Base-by-base conservation (phyloP, 139 green algal genomes). In the Tetradesmus obliquus region DNA sequence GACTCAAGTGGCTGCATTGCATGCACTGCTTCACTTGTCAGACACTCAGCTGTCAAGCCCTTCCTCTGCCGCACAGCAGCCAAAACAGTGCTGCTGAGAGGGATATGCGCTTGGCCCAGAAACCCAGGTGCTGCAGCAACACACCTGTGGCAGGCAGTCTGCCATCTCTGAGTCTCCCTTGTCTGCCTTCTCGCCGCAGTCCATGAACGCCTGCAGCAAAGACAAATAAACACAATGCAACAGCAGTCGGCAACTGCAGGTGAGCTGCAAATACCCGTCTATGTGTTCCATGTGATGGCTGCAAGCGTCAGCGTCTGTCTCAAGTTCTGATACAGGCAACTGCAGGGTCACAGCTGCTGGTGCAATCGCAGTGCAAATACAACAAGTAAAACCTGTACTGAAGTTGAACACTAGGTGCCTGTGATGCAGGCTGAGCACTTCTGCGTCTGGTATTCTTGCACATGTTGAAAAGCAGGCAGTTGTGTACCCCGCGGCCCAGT, bases 141-240 rank as follows among this genome's bases (percentile, higher is more conserved):
- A 51, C 54, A 92, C 88, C 80, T 88, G 55, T 22, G 54, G 53
- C 12, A 92, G 24, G 82, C 89, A 92, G 71, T 89, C 89, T 53
- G 89, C 69, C 89, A 92, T 92, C 22, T 89, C 89, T 22, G 51
- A 51, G 3, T 89, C 53, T 2, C 76, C 82, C 45, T 92, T 92
- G 69, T 92, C 89, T 51, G 89, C 89, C 15, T 85, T 66, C 69
- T 89, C 89, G 15, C 82, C 89, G 69, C 89, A 92, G 3, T 89
- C 82, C 89, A 92, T 92, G 54, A 92, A 92, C 5, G 82, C 89
- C 89, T 92, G 89, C 88, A 80, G 20, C 8, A 22, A 17, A 24
- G 1, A 45, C 17, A 72, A 17, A 54, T 17, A 24, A 76, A 19
- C 66, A 24, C 15, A 76, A 17, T 6, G n/a, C 66, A 24, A 24